These are phyloP conservation scores for Plasmodium ovale DNA, from an alignment of 169 alveolate species.

Conservation along the genomic window DNA sequence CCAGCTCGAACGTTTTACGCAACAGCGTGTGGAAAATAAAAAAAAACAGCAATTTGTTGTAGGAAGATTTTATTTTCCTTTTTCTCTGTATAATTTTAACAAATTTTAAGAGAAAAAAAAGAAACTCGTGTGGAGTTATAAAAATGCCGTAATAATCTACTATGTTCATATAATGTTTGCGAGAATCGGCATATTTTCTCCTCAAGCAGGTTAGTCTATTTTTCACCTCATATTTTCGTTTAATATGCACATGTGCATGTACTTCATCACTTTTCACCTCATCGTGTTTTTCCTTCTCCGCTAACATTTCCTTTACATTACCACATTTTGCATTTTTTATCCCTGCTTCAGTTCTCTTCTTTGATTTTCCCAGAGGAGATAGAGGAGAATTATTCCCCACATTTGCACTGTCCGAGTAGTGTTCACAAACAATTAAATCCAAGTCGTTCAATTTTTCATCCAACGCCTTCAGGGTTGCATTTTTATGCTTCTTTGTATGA, in stretches of 20 bases:
- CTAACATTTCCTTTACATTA: not conserved
- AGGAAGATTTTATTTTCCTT: constrained; percentile 31
- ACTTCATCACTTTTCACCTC: not conserved
- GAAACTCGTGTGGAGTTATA: constrained; percentile 58
- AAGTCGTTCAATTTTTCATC: constrained; percentile 32
- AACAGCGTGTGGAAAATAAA: constrained; percentile 51
- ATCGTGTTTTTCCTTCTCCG: not conserved
- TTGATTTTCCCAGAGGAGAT: constrained; percentile 14
- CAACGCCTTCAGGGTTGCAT: not conserved
- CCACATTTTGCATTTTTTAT: constrained; percentile 12
- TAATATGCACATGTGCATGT: constrained; percentile 4
- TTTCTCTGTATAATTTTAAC: constrained; percentile 26
- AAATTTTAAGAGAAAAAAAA: constrained; percentile 55
- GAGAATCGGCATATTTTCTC: constrained; percentile 9
- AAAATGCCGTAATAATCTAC: constrained; percentile 28
- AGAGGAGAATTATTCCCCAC: not conserved
- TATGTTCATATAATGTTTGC: constrained; percentile 57
- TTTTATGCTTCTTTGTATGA: constrained; percentile 12
- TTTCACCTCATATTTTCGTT: constrained; percentile 19
- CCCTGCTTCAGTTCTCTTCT: constrained; percentile 4
- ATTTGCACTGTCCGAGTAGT: not conserved
- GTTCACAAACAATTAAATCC: constrained; percentile 6
- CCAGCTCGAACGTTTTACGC: constrained; percentile 21
- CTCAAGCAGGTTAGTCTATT: not conserved
- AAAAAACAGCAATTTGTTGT: constrained; percentile 32